Evolutionary conservation across 805 yeast genomes (phyloP).

Genomic region (Yamadazyma ubonensis): DNA sequence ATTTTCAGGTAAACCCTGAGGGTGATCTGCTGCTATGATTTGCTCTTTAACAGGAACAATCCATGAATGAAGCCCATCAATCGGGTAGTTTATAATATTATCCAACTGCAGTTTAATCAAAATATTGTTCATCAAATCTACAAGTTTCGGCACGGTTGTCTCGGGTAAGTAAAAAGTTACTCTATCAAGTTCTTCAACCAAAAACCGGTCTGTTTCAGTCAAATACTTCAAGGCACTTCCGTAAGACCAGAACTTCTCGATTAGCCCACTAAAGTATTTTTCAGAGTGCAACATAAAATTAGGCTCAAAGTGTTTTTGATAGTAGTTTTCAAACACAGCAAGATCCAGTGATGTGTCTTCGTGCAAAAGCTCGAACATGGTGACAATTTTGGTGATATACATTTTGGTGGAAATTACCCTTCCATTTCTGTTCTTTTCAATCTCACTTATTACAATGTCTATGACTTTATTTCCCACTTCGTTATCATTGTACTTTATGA

Average conservation of each 20-base stretch:
- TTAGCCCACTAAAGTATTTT: conserved; percentile 50
- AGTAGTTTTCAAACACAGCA: conserved; percentile 56
- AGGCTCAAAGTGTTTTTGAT: conserved; percentile 66
- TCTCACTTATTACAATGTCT: conserved; percentile 51
- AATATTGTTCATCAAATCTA: conserved; percentile 56
- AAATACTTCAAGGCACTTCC: conserved; percentile 57
- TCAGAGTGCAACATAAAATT: conserved; percentile 53
- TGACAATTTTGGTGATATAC: conserved; percentile 58
- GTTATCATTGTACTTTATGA: conserved; percentile 50
- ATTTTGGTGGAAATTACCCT: conserved; percentile 54
- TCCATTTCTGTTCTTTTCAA: conserved; percentile 52
- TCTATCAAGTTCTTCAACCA: conserved; percentile 62
- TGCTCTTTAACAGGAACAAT: conserved; percentile 37
- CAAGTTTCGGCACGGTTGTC: conserved; percentile 52
- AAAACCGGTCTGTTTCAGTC: conserved; percentile 48
- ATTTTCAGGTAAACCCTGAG: conserved; percentile 1
- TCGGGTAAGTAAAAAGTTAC: conserved; percentile 53
- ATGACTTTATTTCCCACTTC: conserved; percentile 53
- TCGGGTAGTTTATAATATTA: conserved; percentile 45
- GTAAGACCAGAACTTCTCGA: conserved; percentile 43
- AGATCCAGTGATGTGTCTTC: conserved; percentile 32
- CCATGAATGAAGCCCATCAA: conserved; percentile 62
- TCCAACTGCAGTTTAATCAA: conserved; percentile 58
- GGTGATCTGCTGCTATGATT: background rate
- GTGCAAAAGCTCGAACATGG: conserved; percentile 67